Percentiles rank a stretch among this genome's conserved stretches.
These are phyloP conservation scores for Thymus mandschuricus DNA, from an alignment of 257 asterid genomes.

Conservation along the genomic window DNA sequence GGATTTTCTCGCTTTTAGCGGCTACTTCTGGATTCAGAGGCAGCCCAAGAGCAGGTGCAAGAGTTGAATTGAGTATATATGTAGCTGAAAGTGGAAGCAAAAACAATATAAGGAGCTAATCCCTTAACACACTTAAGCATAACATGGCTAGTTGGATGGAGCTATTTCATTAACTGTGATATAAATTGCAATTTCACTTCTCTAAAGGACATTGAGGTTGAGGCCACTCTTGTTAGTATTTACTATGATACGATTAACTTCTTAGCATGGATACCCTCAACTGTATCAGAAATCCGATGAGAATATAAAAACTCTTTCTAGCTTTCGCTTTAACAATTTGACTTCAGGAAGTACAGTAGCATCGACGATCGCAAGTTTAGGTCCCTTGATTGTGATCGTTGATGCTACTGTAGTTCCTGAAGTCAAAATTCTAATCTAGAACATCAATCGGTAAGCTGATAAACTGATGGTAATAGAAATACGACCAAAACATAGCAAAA, in stretches of 20 bases:
- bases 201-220: not conserved
- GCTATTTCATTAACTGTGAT: not conserved
- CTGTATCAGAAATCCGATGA: not conserved
- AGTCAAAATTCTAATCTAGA: conserved; percentile 8
- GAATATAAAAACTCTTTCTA: not conserved
- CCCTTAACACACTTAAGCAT: not conserved
- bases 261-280: not conserved
- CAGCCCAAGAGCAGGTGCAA: conserved; percentile 70
- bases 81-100: conserved; percentile 51
- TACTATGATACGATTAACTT: not conserved
- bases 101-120: conserved; percentile 20
- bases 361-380: conserved; percentile 4
- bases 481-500: conserved; percentile 7
- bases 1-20: conserved; percentile 63
- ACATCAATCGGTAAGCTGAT: not conserved
- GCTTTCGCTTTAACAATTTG: not conserved
- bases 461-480: not conserved
- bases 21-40: conserved; percentile 68
- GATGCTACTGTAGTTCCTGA: conserved; percentile 8
- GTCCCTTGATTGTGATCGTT: conserved; percentile 5
- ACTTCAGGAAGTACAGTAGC: too few relatives aligned
- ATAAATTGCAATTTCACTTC: not conserved
- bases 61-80: conserved; percentile 51
- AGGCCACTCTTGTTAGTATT: not conserved
- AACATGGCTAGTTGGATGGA: not conserved